These are phyloP conservation scores for Saposhnikovia divaricata DNA, from an alignment of 129 eudicot species.

Conservation along the genomic window DNA sequence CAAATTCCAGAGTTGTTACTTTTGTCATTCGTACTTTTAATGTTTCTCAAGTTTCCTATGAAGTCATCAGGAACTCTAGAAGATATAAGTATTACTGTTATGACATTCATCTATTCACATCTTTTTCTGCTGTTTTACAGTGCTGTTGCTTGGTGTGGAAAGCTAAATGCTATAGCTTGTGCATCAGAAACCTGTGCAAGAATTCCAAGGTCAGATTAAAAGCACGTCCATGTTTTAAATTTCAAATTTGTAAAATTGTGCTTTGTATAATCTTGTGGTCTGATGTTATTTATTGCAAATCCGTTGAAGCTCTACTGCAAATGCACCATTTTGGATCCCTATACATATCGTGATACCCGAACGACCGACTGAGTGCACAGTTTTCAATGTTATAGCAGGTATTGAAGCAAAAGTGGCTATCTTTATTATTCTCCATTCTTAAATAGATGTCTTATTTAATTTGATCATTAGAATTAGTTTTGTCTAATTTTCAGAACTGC, in stretches of 20 bases:
- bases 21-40: neutral
- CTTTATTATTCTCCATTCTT: neutral
- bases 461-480: neutral
- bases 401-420: neutral
- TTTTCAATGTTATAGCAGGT: conserved; percentile 98
- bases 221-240: neutral
- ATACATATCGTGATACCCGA: conserved; percentile 96
- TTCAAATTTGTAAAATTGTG: too few species aligned
- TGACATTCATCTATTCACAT: neutral
- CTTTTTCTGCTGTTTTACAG: conserved; percentile 28
- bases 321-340: conserved; percentile 98
- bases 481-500: neutral
- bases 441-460: neutral
- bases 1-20: neutral
- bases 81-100: neutral
- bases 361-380: conserved; percentile 94
- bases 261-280: neutral
- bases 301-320: conserved; percentile 77
- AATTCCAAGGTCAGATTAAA: conserved; percentile 65
- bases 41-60: neutral
- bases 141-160: conserved; percentile 99
- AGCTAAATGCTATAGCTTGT: conserved; percentile 95
- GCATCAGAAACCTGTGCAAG: conserved; percentile 99
- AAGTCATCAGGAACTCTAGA: neutral
- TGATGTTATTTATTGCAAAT: conserved; percentile 2